Conservation (phyloP, 1,139 yeast species). For the Yamadazyma sp. region DNA sequence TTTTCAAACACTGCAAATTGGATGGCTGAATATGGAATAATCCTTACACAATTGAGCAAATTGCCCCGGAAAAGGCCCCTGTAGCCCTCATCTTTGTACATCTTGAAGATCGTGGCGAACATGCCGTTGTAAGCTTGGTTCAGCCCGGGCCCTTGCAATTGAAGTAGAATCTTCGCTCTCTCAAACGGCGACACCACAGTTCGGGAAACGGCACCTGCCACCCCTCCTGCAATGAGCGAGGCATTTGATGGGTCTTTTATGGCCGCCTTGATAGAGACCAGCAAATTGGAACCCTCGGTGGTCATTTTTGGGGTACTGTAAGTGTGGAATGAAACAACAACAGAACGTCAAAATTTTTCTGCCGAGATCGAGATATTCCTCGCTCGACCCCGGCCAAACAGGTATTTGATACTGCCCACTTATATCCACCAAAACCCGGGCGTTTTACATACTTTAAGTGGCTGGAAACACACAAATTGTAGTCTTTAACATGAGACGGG, state of each 20-base stretch:
- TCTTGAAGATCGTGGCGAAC: conserved; percentile 68
- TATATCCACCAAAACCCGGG: too few species aligned
- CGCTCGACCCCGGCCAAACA: too few species aligned
- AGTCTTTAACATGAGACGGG: too few species aligned
- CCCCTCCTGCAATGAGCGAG: conserved; percentile 58
- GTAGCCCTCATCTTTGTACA: conserved; percentile 90
- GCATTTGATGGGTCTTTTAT: conserved; percentile 53
- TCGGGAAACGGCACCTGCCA: conserved; percentile 91
- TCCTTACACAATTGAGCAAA: conserved; percentile 82
- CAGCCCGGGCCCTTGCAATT: conserved; percentile 78
- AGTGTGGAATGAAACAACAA: too few species aligned
- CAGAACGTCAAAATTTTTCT: too few species aligned
- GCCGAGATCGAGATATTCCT: too few species aligned
- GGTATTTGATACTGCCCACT: too few species aligned
- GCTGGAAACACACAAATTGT: too few species aligned
- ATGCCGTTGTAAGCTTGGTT: conserved; percentile 69
- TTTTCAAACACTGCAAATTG: conserved; percentile 87
- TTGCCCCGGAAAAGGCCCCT: conserved; percentile 89
- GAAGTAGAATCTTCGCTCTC: conserved; percentile 87
- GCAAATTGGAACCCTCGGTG: background rate
- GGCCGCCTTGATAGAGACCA: conserved; percentile 22
- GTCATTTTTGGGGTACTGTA: too few species aligned
- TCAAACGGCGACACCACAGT: conserved; percentile 96
- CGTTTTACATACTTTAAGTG: too few species aligned
- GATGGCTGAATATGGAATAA: conserved; percentile 92